A percentile compares a stretch with the other conserved stretches of the same genome.
Evolutionary conservation across 257 asterid species (phyloP).

Genomic region (Solanum phureja): DNA sequence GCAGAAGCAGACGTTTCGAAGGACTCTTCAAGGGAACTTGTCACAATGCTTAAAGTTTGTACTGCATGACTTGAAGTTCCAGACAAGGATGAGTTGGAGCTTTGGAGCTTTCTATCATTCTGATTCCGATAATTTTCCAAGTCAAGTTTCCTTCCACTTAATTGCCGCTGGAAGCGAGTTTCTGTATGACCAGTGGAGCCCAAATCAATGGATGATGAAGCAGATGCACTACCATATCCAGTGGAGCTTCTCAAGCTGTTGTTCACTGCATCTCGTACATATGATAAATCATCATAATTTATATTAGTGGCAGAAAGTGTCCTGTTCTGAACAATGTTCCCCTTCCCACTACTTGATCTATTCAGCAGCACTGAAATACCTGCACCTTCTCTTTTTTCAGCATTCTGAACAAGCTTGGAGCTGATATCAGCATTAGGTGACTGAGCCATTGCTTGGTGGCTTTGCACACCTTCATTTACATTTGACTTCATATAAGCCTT

Average conservation of each 20-base stretch:
- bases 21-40: slow-evolving; percentile 47
- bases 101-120: slow-evolving; percentile 42
- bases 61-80: slow-evolving; percentile 52
- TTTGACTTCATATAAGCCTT: background rate
- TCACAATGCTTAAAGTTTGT: slow-evolving; percentile 34
- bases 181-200: slow-evolving; percentile 54
- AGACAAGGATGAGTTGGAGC: slow-evolving; percentile 66
- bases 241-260: slow-evolving; percentile 75
- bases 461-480: slow-evolving; percentile 20
- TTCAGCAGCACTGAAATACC: slow-evolving; percentile 77
- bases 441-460: slow-evolving; percentile 17
- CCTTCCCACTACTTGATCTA: slow-evolving; percentile 44
- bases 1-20: slow-evolving; percentile 21
- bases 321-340: slow-evolving; percentile 61
- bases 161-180: slow-evolving; percentile 44
- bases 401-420: slow-evolving; percentile 22
- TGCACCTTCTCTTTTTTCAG: slow-evolving; percentile 45
- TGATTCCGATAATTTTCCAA: slow-evolving; percentile 52
- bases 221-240: slow-evolving; percentile 60
- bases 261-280: slow-evolving; percentile 55
- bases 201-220: slow-evolving; percentile 78
- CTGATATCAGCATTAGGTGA: slow-evolving; percentile 14
- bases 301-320: slow-evolving; percentile 65
- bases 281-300: slow-evolving; percentile 69
- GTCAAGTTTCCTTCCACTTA: slow-evolving; percentile 62